These are phyloP conservation scores for Oxytropis ochrocephala DNA, from an alignment of 306 rosid genomes.

Conservation along the genomic window DNA sequence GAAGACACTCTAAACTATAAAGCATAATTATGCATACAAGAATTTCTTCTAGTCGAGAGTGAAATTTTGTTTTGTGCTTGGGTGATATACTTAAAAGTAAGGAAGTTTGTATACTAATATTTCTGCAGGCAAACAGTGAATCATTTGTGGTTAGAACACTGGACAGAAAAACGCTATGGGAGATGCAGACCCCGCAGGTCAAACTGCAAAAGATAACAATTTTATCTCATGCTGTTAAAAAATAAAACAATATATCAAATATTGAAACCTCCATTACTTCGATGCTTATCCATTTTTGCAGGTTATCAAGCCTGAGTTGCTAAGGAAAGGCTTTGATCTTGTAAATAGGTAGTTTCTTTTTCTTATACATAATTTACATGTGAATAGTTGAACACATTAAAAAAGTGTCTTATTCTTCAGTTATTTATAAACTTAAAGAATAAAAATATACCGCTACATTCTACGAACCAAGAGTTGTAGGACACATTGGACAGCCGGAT, in stretches of 20 bases:
- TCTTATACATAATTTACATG: conserved; percentile 9
- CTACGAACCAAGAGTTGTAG: background rate
- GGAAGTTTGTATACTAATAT: conserved; percentile 15
- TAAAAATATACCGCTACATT: background rate
- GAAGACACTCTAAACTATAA: background rate
- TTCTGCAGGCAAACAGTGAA: conserved; percentile 68
- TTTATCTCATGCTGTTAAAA: background rate
- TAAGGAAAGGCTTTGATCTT: conserved; percentile 83
- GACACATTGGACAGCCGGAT: background rate
- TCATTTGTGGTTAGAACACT: conserved; percentile 79
- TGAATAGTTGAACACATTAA: background rate
- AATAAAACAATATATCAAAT: background rate
- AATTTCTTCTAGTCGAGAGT: background rate
- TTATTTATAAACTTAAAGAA: background rate
- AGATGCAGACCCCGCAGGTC: conserved; percentile 99
- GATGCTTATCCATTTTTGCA: conserved; percentile 26
- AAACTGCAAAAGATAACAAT: background rate
- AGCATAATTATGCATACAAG: background rate
- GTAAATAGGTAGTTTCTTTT: conserved; percentile 63
- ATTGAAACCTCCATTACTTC: conserved; percentile 1
- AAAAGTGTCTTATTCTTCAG: background rate
- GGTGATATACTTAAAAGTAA: background rate
- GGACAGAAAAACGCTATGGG: conserved; percentile 87
- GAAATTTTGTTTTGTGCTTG: background rate
- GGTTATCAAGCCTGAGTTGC: conserved; percentile 83